A percentile compares a stretch with the other conserved stretches of the same genome.
Conservation (phyloP, 129 eudicot genomes). For the Silybum marianum region DNA sequence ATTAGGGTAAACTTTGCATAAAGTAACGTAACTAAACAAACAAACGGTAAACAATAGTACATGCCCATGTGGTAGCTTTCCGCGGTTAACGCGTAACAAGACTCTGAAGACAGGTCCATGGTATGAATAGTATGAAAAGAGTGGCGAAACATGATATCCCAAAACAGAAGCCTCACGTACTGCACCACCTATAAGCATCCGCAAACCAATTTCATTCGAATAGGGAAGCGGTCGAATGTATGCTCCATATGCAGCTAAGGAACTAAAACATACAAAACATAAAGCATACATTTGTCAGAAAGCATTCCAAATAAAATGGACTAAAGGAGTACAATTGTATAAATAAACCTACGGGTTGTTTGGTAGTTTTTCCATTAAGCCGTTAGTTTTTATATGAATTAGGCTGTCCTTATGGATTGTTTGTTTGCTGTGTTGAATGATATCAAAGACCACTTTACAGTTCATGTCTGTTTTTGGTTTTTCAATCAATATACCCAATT, state of each 20-base stretch:
- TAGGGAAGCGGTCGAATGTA: slow-evolving; percentile 78
- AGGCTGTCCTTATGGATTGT: not conserved
- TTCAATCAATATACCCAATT: not conserved
- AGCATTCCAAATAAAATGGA: not conserved
- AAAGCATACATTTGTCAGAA: not conserved
- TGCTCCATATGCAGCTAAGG: slow-evolving; percentile 92
- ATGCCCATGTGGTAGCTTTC: slow-evolving; percentile 62
- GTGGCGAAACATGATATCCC: slow-evolving; percentile 80
- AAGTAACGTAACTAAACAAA: not conserved
- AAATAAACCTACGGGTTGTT: not conserved
- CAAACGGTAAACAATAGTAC: slow-evolving; percentile 38
- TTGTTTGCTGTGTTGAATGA: not conserved
- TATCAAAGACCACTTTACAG: not conserved
- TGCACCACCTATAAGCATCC: slow-evolving; percentile 98
- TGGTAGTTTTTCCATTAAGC: not conserved
- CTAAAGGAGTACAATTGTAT: not conserved
- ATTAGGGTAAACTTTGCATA: not conserved
- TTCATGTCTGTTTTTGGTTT: not conserved
- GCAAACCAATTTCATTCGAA: slow-evolving; percentile 81
- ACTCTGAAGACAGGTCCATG: slow-evolving; percentile 97
- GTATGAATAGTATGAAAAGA: slow-evolving; percentile 92
- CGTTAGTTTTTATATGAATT: not conserved
- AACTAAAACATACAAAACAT: slow-evolving; percentile 38
- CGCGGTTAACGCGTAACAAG: slow-evolving; percentile 75
- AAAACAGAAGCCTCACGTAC: slow-evolving; percentile 82